Evolutionary conservation across 306 rosid genomes (phyloP).

Genomic region (Cicer yamashitae): DNA sequence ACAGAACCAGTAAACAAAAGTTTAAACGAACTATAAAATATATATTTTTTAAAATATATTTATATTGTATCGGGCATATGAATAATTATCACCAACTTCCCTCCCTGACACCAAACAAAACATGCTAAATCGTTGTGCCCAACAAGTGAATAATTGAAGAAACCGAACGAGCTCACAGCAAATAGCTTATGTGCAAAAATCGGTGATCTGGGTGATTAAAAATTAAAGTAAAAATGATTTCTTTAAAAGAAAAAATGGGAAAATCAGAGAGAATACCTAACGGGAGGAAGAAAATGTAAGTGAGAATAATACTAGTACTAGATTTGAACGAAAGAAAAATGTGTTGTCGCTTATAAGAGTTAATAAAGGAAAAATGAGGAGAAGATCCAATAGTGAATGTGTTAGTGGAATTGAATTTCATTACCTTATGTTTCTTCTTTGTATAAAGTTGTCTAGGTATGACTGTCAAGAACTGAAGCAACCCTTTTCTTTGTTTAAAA

Average conservation of each 20-base stretch:
- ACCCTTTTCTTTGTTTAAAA: neutral
- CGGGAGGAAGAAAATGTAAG: neutral
- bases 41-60: neutral
- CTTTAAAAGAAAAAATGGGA: neutral
- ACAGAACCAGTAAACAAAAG: neutral
- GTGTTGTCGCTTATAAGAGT: too few relatives aligned
- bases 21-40: neutral
- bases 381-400: slow-evolving; percentile 39
- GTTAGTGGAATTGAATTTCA: neutral
- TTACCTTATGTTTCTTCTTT: slow-evolving; percentile 21
- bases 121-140: slow-evolving; percentile 15
- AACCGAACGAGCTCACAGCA: neutral
- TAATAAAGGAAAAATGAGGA: neutral
- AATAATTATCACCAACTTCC: slow-evolving; percentile 5
- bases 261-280: slow-evolving; percentile 14
- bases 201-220: slow-evolving; percentile 41
- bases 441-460: neutral
- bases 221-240: slow-evolving; percentile 31
- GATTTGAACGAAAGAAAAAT: too few relatives aligned
- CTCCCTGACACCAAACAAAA: slow-evolving; percentile 34
- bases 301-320: neutral
- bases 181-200: slow-evolving; percentile 26
- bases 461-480: neutral
- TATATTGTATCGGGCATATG: neutral
- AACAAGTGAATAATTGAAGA: slow-evolving; percentile 28